A percentile compares a stretch with the other conserved stretches of the same genome.
phyloP scores from a whole-genome alignment of 2,329 filamentous ascomycete genomes.

The Sclerotinia minor region DNA sequence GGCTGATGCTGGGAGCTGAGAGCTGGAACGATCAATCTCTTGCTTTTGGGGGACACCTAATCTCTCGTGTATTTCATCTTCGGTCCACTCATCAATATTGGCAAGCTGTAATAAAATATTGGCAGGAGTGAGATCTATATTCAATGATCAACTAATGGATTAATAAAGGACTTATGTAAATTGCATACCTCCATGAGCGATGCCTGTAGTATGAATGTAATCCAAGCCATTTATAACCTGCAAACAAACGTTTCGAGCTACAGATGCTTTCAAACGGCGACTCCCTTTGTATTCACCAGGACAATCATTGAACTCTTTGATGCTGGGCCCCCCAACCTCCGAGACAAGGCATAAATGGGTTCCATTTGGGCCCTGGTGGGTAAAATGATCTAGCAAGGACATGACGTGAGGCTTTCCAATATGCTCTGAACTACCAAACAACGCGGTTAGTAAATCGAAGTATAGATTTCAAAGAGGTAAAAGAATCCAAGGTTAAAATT shows the following conservation, averaged over 20 bases:
- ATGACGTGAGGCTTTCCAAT: conserved; percentile 28
- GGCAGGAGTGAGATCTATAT: conserved; percentile 29
- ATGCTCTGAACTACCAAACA: conserved; percentile 16
- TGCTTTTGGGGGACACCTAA: conserved; percentile 29
- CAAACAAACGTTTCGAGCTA: conserved; percentile 29
- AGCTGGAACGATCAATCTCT: neutral
- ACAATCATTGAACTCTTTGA: conserved; percentile 33
- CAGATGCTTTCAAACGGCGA: conserved; percentile 28
- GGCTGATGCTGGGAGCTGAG: neutral
- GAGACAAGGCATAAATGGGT: conserved; percentile 47
- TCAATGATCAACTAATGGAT: neutral
- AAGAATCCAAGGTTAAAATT: too few species aligned
- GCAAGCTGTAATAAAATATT: conserved; percentile 31
- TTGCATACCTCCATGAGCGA: conserved; percentile 32
- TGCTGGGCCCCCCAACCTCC: conserved; percentile 31
- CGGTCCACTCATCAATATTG: conserved; percentile 31
- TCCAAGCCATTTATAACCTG: conserved; percentile 30
- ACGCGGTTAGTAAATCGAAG: neutral
- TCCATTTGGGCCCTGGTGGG: conserved; percentile 47
- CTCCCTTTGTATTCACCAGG: conserved; percentile 30
- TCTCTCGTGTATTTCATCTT: conserved; percentile 27
- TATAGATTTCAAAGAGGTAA: neutral
- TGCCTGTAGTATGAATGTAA: conserved; percentile 30
- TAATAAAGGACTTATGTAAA: neutral
- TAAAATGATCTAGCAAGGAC: conserved; percentile 34